Evolutionary conservation across 2,329 filamentous ascomycete genomes (phyloP), one percentile per base, ranked within the genome.

Genomic region (Exutisphaerella laricina): DNA sequence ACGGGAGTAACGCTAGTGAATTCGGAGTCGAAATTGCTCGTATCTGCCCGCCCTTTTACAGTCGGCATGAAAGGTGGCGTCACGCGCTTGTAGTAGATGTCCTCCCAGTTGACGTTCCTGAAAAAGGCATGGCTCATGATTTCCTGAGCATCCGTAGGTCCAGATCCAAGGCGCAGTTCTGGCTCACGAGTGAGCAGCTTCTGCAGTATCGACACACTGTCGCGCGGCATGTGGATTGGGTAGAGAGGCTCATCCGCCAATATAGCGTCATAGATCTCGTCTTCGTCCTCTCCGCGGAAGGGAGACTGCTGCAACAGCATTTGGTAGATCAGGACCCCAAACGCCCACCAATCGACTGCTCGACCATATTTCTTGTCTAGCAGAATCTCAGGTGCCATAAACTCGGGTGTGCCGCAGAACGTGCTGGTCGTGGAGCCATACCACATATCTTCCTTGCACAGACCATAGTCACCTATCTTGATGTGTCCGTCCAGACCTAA

Each of bases 371-470:
- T 97, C 74, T 98, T 98, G 66, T 98, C 92, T 44, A 97, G 75
- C 25, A 98, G 72, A 68, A 98, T 98, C 84, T 98, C 92, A 6
- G 92, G 92, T 6, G 92, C 92, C 92, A 98, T 98, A 56, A 98
- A 98, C 64, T 98, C 92, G 12, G 92, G 92, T n/a, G 92, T 98
- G 66, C 92, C 92, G 64, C 92, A 98, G 73, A 98, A 98, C 5
- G 92, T 98, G 69, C 89, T 90, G 0, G 92, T 98, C 2, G 86
- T 96, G 43, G 86, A 90, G 31, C 88, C 88, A 63, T 94, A 98
- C 89, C 90, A 98, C 92, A 98, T 98, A 58, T 98, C 89, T 64
- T 98, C 92, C 69, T 98, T 98, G 73, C 94, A 98, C 36, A 98
- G 79, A 79, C 92, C 92, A 65, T 95, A 98, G 75, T 98, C 92